These are phyloP conservation scores for Berberis vulgaris DNA, from an alignment of 164 flowering plant species.

Conservation along the genomic window DNA sequence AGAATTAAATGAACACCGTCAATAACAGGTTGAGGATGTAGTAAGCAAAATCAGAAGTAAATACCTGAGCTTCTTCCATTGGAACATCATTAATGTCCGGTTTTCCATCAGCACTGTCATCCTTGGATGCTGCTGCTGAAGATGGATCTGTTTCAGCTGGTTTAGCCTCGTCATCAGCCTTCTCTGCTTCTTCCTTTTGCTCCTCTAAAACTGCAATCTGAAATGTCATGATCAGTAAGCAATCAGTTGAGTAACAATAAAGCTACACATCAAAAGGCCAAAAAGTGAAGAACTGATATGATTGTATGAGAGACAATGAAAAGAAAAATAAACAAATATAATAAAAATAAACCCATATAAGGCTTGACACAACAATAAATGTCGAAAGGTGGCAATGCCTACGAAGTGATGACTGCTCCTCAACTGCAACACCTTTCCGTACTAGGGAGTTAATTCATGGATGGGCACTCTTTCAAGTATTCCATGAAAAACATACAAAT, in stretches of 20 bases:
- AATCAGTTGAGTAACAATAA: neutral
- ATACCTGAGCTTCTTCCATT: constrained; percentile 64
- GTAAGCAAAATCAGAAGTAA: neutral
- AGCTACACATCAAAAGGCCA: neutral
- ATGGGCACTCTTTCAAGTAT: too few species aligned
- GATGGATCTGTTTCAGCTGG: constrained; percentile 25
- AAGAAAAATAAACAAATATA: too few species aligned
- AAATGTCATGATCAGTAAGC: constrained; percentile 4
- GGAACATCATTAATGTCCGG: constrained; percentile 81
- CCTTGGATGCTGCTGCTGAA: constrained; percentile 25
- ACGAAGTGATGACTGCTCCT: too few species aligned
- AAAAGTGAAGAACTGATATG: neutral
- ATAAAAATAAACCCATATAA: too few species aligned
- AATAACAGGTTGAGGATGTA: neutral
- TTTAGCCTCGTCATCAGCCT: constrained; percentile 51
- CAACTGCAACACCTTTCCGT: too few species aligned
- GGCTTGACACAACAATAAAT: too few species aligned
- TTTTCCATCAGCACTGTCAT: constrained; percentile 41
- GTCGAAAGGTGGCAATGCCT: too few species aligned
- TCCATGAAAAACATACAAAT: too few species aligned
- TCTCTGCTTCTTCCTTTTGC: constrained; percentile 54
- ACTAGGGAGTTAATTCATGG: too few species aligned
- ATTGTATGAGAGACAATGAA: too few species aligned
- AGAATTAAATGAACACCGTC: neutral
- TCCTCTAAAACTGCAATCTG: constrained; percentile 74